These are phyloP conservation scores for Gaeumannomyces sp. DNA, from an alignment of 2,329 filamentous ascomycete species.

Conservation along the genomic window DNA sequence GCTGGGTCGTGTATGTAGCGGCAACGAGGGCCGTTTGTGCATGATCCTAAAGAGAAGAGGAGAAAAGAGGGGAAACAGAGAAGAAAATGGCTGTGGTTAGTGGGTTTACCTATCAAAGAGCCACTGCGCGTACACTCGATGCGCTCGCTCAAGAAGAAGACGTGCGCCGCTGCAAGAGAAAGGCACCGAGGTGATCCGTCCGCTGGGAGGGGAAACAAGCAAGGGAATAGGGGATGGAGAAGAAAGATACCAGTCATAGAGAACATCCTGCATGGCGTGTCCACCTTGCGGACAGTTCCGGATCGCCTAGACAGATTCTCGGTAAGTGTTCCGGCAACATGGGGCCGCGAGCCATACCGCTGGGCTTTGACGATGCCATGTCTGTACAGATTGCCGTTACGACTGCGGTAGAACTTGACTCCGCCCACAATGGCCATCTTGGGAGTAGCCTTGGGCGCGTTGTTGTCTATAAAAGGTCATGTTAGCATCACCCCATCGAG, in stretches of 20 bases:
- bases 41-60: conserved; percentile 59
- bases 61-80: conserved; percentile 6
- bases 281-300: conserved; percentile 58
- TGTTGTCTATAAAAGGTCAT: conserved; percentile 31
- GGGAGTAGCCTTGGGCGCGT: conserved; percentile 62
- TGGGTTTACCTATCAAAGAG: conserved; percentile 21
- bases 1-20: conserved; percentile 75
- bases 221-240: conserved; percentile 9
- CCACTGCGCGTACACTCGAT: too few relatives aligned
- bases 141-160: background rate
- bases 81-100: conserved; percentile 32
- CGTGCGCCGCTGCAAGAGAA: background rate
- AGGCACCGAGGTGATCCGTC: background rate
- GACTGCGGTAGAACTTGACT: conserved; percentile 78
- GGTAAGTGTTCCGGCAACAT: conserved; percentile 29
- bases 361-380: conserved; percentile 69
- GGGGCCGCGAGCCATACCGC: conserved; percentile 50
- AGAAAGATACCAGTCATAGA: conserved; percentile 57
- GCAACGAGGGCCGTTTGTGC: conserved; percentile 73
- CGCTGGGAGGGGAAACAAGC: conserved; percentile 7
- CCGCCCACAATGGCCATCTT: conserved; percentile 68
- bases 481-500: background rate
- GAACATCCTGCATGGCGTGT: conserved; percentile 68
- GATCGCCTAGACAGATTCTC: conserved; percentile 36
- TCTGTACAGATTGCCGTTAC: conserved; percentile 79